These are phyloP conservation scores for Trichoderma endophyticum DNA, from an alignment of 2,329 filamentous ascomycete genomes.

Conservation along the genomic window DNA sequence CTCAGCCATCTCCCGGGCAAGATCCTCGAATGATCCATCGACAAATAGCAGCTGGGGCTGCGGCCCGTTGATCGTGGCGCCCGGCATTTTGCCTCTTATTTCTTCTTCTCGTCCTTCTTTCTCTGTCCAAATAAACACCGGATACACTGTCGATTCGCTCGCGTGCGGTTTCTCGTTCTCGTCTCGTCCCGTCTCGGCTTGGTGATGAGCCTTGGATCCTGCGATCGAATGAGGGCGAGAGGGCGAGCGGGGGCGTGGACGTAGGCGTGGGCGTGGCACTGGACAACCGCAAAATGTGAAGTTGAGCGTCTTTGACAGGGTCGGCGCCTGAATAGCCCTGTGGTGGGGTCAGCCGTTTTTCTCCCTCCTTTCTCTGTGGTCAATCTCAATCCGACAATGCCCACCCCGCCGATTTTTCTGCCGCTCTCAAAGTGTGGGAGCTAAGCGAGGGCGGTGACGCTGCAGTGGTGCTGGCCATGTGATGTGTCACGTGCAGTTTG, in stretches of 20 bases:
- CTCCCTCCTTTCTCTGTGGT: constrained; percentile 13
- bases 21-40: constrained; percentile 91
- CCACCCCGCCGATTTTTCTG: constrained; percentile 42
- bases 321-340: constrained; percentile 38
- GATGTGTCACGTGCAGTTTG: constrained; percentile 24
- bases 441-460: constrained; percentile 42
- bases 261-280: constrained; percentile 25
- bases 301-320: constrained; percentile 29
- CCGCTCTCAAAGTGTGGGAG: constrained; percentile 37
- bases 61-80: constrained; percentile 42
- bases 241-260: constrained; percentile 18
- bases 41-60: constrained; percentile 67
- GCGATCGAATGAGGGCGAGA: constrained; percentile 20
- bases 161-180: constrained; percentile 11
- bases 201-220: constrained; percentile 9
- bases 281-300: constrained; percentile 28
- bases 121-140: constrained; percentile 3
- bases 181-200: neutral
- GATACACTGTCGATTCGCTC: constrained; percentile 16
- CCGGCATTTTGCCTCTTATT: constrained; percentile 26
- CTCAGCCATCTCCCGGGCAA: constrained; percentile 89
- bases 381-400: constrained; percentile 12
- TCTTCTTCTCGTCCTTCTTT: constrained; percentile 18
- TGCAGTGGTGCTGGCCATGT: constrained; percentile 19
- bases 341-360: constrained; percentile 32